Conservation (phyloP, 257 asterid genomes). For the Lantana camara region DNA sequence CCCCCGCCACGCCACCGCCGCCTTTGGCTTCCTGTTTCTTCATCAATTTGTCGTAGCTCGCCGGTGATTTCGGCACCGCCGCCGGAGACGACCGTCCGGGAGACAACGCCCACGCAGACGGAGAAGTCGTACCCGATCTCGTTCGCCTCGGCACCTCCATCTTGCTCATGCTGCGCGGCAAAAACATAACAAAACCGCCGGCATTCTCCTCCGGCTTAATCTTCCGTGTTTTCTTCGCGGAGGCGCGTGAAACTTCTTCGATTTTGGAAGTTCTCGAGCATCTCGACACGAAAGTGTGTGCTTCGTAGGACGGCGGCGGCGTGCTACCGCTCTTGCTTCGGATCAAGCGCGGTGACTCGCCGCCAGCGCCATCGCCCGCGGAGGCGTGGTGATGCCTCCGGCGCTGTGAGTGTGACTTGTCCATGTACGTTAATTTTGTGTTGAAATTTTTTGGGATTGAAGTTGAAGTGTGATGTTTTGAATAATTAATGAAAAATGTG, state of each 20-base stretch:
- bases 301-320: not conserved
- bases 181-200: slow-evolving; percentile 34
- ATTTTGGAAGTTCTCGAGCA: slow-evolving; percentile 13
- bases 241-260: slow-evolving; percentile 18
- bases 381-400: slow-evolving; percentile 28
- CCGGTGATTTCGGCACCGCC: slow-evolving; percentile 42
- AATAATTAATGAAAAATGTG: not conserved
- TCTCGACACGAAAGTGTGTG: not conserved
- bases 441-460: not conserved
- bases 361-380: slow-evolving; percentile 10
- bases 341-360: slow-evolving; percentile 26
- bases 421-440: slow-evolving; percentile 32
- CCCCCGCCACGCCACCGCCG: slow-evolving; percentile 40
- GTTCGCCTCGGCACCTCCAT: slow-evolving; percentile 46
- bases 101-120: slow-evolving; percentile 89
- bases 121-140: slow-evolving; percentile 56
- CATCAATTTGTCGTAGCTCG: slow-evolving; percentile 27
- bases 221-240: slow-evolving; percentile 28
- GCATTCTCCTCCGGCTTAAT: slow-evolving; percentile 21
- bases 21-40: slow-evolving; percentile 35
- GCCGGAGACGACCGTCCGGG: slow-evolving; percentile 48
- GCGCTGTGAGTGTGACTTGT: slow-evolving; percentile 28
- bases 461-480: not conserved
- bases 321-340: slow-evolving; percentile 37
- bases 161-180: slow-evolving; percentile 40